Evolutionary conservation across 306 rosid genomes (phyloP), one percentile per base, ranked within the genome.

Genomic region (Prunus davidiana): DNA sequence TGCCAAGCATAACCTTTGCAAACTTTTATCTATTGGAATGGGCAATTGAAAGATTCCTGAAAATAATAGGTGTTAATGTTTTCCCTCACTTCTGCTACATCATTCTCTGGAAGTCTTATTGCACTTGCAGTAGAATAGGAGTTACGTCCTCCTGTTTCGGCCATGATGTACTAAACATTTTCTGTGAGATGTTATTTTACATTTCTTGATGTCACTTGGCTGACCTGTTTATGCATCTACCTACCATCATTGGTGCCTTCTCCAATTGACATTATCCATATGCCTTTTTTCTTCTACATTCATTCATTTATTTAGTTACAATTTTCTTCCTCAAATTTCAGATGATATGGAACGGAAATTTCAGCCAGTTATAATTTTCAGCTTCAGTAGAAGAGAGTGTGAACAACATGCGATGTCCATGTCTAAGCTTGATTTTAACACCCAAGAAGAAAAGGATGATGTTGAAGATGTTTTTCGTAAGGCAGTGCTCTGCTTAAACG

Each of bases 301-400:
- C 47, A 2, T 45, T 54, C 11, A 63, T 46, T 66, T 2, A 22
- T 66, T 55, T 67, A 38, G 6, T 43, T 3, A 4, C 25, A 30
- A 25, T 38, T 32, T 22, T 57, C 68, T 73, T 63, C 72, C 65
- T 25, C 16, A 24, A 32, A 34, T 88, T 76, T 78, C 91, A 94
- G 98, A 91, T 94, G 98, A 91, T 94, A 91, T 90, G 96, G 98
- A 94, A 82, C 87, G 93, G 68, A 94, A 85, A 79, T 94, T 94
- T 84, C 97, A 94, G 86, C 98, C 98, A 20, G 98, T 94, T 64
- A 94, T 94, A 72, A 87, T 94, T 69, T 94, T 94, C 82, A 94
- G 98, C 90, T 94, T 91, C 82, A 91, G 98, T 80, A 89, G 98
- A 84, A 91, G 96, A 85, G 98, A 94, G 81, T 89, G 94, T 81